These are phyloP conservation scores for Colletotrichum sidae DNA, from an alignment of 2,329 filamentous ascomycete genomes.

Conservation along the genomic window DNA sequence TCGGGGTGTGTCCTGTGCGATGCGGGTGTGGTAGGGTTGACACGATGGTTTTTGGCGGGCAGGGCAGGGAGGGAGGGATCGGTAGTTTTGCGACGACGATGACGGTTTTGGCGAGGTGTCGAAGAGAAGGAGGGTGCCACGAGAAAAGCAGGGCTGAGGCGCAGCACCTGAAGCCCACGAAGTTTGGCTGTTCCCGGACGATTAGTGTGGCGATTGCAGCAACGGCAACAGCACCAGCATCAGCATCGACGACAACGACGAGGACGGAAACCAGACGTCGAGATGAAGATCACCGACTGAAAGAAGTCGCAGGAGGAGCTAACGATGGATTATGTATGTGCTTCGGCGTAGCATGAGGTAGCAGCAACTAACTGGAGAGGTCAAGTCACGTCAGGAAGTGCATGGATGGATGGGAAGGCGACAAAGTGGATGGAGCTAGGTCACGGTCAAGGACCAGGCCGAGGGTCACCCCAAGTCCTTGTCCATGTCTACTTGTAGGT, in stretches of 20 bases:
- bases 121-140: neutral
- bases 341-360: slow-evolving; percentile 6
- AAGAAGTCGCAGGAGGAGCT: neutral
- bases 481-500: no score
- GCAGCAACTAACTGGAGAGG: neutral
- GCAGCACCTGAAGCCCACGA: neutral
- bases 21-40: no score
- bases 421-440: neutral
- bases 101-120: neutral
- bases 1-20: slow-evolving; percentile 3
- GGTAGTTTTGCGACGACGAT: neutral
- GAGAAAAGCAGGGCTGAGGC: slow-evolving; percentile 10
- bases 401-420: slow-evolving; percentile 2
- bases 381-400: slow-evolving; percentile 1
- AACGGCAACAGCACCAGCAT: no score
- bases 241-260: neutral
- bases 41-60: no score
- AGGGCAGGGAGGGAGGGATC: no score
- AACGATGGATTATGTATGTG: slow-evolving; percentile 13
- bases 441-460: slow-evolving; percentile 21
- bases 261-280: neutral
- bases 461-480: no score
- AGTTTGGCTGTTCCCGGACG: no score
- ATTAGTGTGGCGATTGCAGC: no score
- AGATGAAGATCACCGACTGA: no score